Conservation (phyloP, 2,329 filamentous ascomycete species). For the Pleoardoris graminearum region DNA sequence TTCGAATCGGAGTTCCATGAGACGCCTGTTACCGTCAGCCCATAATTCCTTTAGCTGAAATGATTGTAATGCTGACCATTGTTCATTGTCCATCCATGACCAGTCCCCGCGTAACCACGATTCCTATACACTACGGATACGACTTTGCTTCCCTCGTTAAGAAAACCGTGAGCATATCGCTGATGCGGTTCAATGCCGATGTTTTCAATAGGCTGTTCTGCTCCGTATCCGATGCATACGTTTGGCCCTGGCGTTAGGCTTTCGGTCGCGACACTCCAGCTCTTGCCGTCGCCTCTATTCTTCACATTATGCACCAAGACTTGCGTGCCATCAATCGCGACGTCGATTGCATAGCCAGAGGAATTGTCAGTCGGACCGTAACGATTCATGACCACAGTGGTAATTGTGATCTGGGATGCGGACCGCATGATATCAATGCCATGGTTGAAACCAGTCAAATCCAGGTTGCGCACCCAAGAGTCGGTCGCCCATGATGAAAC, state of each 20-base stretch:
- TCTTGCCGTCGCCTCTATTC: conserved; percentile 7
- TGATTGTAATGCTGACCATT: conserved; percentile 2
- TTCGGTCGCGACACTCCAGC: conserved; percentile 14
- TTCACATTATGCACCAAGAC: conserved; percentile 11
- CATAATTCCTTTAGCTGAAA: not conserved
- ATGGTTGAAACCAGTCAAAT: conserved; percentile 16
- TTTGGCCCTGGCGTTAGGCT: conserved; percentile 12
- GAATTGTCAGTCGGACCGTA: conserved; percentile 10
- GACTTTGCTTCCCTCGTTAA: conserved; percentile 9
- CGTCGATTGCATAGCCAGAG: conserved; percentile 14
- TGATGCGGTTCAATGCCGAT: conserved; percentile 14
- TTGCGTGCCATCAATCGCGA: conserved; percentile 10
- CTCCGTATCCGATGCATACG: conserved; percentile 6
- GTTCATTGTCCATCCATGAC: conserved; percentile 15
- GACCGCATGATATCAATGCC: conserved; percentile 5
- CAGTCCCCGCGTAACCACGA: conserved; percentile 8
- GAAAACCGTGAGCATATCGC: conserved; percentile 14
- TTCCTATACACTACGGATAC: conserved; percentile 9
- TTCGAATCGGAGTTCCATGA: conserved; percentile 13
- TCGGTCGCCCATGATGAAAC: conserved; percentile 12
- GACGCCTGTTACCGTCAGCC: not conserved
- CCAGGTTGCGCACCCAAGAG: conserved; percentile 15
- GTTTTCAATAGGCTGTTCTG: conserved; percentile 9
- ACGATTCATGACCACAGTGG: conserved; percentile 12
- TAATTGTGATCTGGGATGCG: conserved; percentile 10